A percentile compares a stretch with the other conserved stretches of the same genome.
phyloP scores from a whole-genome alignment of 2,329 filamentous ascomycete genomes.

The Colletotrichum tropicale region DNA sequence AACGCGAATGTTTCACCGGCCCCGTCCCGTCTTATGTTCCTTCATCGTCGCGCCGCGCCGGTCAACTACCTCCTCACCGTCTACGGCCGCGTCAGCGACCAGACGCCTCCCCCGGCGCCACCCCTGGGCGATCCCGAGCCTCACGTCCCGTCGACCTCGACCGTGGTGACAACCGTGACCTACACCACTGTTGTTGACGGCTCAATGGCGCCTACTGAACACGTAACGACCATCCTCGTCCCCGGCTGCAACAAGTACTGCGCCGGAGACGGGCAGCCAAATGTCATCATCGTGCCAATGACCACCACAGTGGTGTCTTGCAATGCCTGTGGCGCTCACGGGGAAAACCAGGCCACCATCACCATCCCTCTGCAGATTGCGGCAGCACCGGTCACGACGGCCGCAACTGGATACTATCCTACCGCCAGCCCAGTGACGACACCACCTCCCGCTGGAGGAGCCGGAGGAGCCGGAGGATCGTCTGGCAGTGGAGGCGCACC shows the following conservation, averaged over 20 bases:
- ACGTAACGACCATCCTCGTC: constrained; percentile 32
- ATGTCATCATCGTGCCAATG: constrained; percentile 26
- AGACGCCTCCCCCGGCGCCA: constrained; percentile 32
- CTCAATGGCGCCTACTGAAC: constrained; percentile 33
- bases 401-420: constrained; percentile 6
- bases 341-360: constrained; percentile 35
- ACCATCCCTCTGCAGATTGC: constrained; percentile 31
- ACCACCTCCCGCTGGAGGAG: background rate
- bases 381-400: constrained; percentile 1
- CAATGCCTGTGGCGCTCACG: constrained; percentile 32
- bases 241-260: constrained; percentile 26
- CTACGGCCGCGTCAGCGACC: constrained; percentile 41
- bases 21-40: constrained; percentile 5
- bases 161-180: constrained; percentile 27
- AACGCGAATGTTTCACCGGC: constrained; percentile 18
- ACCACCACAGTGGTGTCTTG: constrained; percentile 32
- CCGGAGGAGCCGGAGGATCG: background rate
- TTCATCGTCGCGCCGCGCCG: constrained; percentile 30
- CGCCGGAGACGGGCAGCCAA: constrained; percentile 6
- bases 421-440: background rate
- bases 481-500: background rate
- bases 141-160: constrained; percentile 26
- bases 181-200: constrained; percentile 39
- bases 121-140: constrained; percentile 31
- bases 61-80: constrained; percentile 42